Evolutionary conservation across 257 asterid genomes (phyloP), one percentile per base, ranked within the genome.

Genomic region (Penstemon davidsonii): DNA sequence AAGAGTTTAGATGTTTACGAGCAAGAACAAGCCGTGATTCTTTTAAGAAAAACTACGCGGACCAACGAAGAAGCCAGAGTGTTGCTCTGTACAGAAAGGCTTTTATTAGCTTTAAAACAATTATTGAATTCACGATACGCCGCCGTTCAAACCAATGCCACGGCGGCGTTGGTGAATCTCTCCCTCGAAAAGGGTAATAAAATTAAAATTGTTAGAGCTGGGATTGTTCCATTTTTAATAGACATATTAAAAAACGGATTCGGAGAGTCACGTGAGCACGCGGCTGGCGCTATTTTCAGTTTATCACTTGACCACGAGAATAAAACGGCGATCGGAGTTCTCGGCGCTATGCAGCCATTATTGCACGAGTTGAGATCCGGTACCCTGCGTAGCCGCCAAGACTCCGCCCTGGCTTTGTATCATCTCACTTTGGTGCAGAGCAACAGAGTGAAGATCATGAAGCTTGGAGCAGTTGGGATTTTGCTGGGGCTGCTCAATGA

Each of bases 241-340:
- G 97, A 90, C 33, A 63, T 85, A 46, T 55, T 93, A 36, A 93
- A 79, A 60, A 84, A 84, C 52, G 99, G 97, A 1, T 88, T 70
- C 19, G 92, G 77, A 8, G 99, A 90, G 77, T 81, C 97, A 0
- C 75, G 84, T 7, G 99, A 90, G 72, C 97, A 93, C 73, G 99
- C 97, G 8, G 89, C 97, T 4, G 97, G 99, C 18, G 97, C 90
- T 15, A 79, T 93, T 55, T 93, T 93, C 75, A 93, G 99, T 55
- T 79, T 93, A 38, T 87, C 95, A 0, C 70, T 88, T 3, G 96
- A 85, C 68, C 95, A 88, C 37, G 91, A 76, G 55, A 93, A 90
- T 73, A 88, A 85, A 78, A 90, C 82, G 11, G 95, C 96, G 11
- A 84, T 93, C 42, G 96, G 97, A 4, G 96, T 90, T 5, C 73